A percentile compares a stretch with the other conserved stretches of the same genome.
phyloP scores from a whole-genome alignment of 2,329 filamentous ascomycete genomes.

The Botrytis porri region DNA sequence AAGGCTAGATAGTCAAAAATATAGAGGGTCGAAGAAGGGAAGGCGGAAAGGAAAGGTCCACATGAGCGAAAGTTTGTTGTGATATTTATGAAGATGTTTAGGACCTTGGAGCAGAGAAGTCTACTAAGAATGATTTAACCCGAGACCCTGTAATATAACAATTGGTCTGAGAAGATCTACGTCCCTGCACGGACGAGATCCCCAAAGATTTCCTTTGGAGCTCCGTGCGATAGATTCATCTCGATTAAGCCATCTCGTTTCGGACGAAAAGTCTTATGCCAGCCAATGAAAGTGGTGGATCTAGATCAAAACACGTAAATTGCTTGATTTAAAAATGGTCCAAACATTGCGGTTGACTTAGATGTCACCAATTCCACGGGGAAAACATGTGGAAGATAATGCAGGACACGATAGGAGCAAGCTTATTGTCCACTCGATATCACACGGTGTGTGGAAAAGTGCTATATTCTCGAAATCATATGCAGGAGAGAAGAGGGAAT shows the following conservation, averaged over 20 bases:
- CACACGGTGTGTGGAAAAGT: too few relatives aligned
- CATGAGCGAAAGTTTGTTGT: not conserved
- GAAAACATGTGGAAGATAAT: not conserved
- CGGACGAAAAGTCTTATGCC: not conserved
- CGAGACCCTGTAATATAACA: not conserved
- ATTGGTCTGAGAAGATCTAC: not conserved
- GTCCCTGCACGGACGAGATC: constrained; percentile 3
- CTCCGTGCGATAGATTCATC: not conserved
- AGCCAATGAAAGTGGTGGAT: not conserved
- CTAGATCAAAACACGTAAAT: not conserved
- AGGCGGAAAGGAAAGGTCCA: not conserved
- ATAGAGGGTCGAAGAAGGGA: not conserved
- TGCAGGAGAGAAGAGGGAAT: not conserved
- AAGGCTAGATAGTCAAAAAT: not conserved
- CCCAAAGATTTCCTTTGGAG: not conserved
- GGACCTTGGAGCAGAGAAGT: not conserved
- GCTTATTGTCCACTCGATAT: not conserved
- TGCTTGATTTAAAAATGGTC: constrained; percentile 2
- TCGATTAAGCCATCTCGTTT: not conserved
- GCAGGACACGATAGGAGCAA: not conserved
- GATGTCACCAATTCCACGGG: not conserved
- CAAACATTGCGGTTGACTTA: not conserved
- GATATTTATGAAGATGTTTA: not conserved
- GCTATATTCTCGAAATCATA: not conserved
- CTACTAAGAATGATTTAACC: not conserved